Base-by-base conservation (phyloP, 225 moss, liverwort and hornwort species). In the Bryum argenteum region DNA sequence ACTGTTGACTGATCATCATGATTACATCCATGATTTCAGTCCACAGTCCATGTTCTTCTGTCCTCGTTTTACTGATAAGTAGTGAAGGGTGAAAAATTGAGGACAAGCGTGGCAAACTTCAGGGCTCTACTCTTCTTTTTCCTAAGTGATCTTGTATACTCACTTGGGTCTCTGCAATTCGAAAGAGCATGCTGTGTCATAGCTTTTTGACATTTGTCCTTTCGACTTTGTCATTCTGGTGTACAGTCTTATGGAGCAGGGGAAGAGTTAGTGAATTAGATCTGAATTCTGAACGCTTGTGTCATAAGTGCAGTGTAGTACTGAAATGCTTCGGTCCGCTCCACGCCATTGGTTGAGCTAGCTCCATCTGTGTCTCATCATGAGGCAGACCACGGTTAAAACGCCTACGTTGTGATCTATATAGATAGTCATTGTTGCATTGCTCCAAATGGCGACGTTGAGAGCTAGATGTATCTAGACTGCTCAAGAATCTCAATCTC, bases 291-390 rank as follows among this genome's bases (percentile, higher is more conserved):
- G 67, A 72, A 58, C 22, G 51, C 54, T 65, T 65, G 64, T 65
- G 47, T 65, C 73, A 52, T 71, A 58, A 64, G 39, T 69, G 64
- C 72, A 69, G 72, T 72, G 58, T 10, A 59, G 70, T 65, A 65
- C 77, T 26, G 65, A 45, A 69, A 38, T 19, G 40, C 47, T 58
- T 60, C 40, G 39, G 65, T 76, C 69, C 5, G 63, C 63, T 76
- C 62, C 18, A 56, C 61, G 48, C 55, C 62, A 41, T 78, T 66
- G 70, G 74, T 59, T 23, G 50, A 70, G 74, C 61, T 54, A 22
- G 56, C 70, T 61, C 42, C 70, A 43, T 68, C 47, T 74, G 58
- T 69, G 24, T 68, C 40, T 73, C 81, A 61, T 74, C 50, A 60
- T 50, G 60, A 69, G 44, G 69, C 58, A 57, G 64, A 70, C 61